A percentile compares a stretch with the other conserved stretches of the same genome.
These are phyloP conservation scores for Moesziomyces antarcticus DNA, from an alignment of 1,284 basidiomycete species.

Conservation along the genomic window DNA sequence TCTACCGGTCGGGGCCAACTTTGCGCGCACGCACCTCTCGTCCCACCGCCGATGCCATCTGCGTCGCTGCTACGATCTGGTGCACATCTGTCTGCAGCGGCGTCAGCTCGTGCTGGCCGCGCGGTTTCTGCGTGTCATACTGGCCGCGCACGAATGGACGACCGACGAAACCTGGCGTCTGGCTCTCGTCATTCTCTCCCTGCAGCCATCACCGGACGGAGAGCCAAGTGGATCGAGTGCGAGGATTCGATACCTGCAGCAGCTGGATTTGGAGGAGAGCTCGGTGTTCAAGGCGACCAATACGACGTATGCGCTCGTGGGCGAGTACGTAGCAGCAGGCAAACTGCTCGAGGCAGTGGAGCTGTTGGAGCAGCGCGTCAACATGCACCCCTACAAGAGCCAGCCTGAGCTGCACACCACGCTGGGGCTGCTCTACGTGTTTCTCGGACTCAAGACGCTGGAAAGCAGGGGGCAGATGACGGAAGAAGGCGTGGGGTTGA, in stretches of 20 bases:
- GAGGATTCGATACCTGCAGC: conserved; percentile 5
- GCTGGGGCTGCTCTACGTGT: conserved; percentile 38
- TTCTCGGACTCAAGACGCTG: conserved; percentile 15
- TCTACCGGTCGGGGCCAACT: neutral
- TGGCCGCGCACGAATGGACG: conserved; percentile 35
- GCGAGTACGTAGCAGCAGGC: conserved; percentile 15
- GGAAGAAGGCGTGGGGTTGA: conserved; percentile 8
- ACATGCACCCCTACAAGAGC: conserved; percentile 26
- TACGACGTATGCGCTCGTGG: conserved; percentile 13
- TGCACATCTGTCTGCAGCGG: conserved; percentile 19
- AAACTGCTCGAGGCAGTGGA: conserved; percentile 30
- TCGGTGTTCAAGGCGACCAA: conserved; percentile 16
- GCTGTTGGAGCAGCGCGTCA: conserved; percentile 25
- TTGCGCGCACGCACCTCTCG: conserved; percentile 8
- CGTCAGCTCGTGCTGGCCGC: conserved; percentile 13
- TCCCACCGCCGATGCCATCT: conserved; percentile 23
- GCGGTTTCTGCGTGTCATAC: conserved; percentile 15
- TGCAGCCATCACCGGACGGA: neutral
- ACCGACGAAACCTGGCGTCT: conserved; percentile 11
- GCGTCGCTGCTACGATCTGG: conserved; percentile 22
- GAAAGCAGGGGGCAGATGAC: neutral
- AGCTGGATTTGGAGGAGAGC: conserved; percentile 12
- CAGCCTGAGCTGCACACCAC: conserved; percentile 20
- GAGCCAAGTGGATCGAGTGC: conserved; percentile 1
- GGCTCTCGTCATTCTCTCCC: conserved; percentile 1